phyloP scores from a whole-genome alignment of 2,329 filamentous ascomycete species.

The Diaporthe aspalathi region DNA sequence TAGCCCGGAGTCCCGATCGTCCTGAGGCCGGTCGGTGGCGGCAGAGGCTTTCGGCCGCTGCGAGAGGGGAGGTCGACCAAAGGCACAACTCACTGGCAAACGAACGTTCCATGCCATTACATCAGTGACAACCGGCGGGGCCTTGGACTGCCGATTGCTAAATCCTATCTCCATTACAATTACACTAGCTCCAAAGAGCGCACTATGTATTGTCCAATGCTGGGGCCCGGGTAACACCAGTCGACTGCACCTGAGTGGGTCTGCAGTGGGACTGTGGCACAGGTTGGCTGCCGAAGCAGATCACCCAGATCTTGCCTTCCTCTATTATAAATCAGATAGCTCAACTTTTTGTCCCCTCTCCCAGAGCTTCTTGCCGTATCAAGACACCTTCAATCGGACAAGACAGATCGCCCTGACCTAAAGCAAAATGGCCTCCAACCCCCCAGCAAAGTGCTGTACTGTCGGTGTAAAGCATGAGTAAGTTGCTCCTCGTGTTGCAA shows the following conservation, averaged over 20 bases:
- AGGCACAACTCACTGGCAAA: not conserved
- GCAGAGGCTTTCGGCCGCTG: not conserved
- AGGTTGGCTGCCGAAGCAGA: constrained; percentile 3
- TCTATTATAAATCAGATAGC: constrained; percentile 22
- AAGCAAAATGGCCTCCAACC: constrained; percentile 64
- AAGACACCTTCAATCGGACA: not conserved
- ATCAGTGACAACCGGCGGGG: not conserved
- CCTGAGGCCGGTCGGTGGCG: not conserved
- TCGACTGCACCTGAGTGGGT: constrained; percentile 4
- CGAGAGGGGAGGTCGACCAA: not conserved
- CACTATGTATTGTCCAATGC: not conserved
- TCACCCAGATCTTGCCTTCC: constrained; percentile 4
- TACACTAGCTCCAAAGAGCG: too few species aligned
- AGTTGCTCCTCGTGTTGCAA: constrained; percentile 44
- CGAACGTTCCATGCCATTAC: not conserved
- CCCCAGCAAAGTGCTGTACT: constrained; percentile 64
- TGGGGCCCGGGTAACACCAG: not conserved
- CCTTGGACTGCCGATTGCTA: not conserved
- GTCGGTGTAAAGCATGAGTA: constrained; percentile 65
- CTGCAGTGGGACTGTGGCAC: not conserved
- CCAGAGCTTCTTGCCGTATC: not conserved
- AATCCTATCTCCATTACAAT: not conserved
- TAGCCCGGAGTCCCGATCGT: not conserved
- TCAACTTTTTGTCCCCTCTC: constrained; percentile 20
- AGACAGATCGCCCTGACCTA: not conserved